Base-by-base conservation (phyloP, 2,329 filamentous ascomycete genomes). In the Claviceps sp. region DNA sequence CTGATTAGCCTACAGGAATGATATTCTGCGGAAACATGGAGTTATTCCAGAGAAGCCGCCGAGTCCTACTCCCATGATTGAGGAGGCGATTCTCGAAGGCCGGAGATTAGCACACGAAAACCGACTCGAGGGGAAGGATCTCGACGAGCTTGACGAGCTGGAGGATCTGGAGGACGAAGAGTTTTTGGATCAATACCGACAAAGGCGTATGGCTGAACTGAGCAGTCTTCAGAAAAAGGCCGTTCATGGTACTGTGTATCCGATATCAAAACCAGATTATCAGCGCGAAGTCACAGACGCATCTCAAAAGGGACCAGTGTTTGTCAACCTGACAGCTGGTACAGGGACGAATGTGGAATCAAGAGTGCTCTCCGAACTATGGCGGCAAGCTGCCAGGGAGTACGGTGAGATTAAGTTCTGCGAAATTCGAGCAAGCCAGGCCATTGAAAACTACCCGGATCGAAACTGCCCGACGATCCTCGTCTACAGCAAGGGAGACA, bases 401-500 rank as follows among this genome's bases (percentile, higher is more conserved):
- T 98, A 89, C 63, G 89, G 89, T 20, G 91, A 98, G 58, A 74
- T 98, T 67, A 98, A 98, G 70, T 98, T 98, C 69, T 97, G 91
- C 67, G 88, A 97, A 71, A 97, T 98, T 59, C 80, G 84, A 59
- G 93, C 84, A 6, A 84, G 89, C 63, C 81, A 96, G 71, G 95
- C 93, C 53, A 96, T 98, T 60, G 93, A 97, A 66, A 89, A 89
- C 42, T 98, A 98, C 67, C 93, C 93, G 1, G 93, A 97, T 62
- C 78, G 79, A 53, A 98, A 98, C 66, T 95, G 89, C 53, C 93
- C 93, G 1, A 98, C 93, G 0, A 89, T 98, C 38, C 65, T 98
- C 56, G 79, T 95, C 0, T 98, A 98, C 70, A 85, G 84, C 64
- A 89, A 95, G 61, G 89, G 89, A 18, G 88, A 98, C 64, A 95